Conservation (phyloP, 1,284 basidiomycete genomes). For the Trichosporon coremiiforme region DNA sequence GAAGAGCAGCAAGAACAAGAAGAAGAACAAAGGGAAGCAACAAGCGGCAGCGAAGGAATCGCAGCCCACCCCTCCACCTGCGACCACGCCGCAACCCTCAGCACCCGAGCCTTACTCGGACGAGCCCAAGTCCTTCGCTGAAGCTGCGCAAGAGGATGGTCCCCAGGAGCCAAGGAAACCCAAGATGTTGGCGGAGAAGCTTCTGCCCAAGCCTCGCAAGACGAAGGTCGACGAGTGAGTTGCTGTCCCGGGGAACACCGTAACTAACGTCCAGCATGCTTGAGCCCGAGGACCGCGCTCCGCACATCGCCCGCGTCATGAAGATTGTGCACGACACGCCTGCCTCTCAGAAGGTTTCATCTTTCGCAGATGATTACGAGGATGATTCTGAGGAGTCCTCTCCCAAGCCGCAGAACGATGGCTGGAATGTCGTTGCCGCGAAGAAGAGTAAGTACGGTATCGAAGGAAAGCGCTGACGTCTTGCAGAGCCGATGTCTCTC, state of each 20-base stretch:
- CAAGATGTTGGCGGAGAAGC: constrained; percentile 50
- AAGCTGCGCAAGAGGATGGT: constrained; percentile 11
- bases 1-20: constrained; percentile 21
- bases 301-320: constrained; percentile 49
- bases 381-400: constrained; percentile 25
- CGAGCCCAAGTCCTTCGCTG: constrained; percentile 6
- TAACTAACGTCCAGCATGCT: constrained; percentile 46
- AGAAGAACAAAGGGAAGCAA: constrained; percentile 22
- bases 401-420: constrained; percentile 36
- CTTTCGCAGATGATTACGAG: constrained; percentile 33
- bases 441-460: constrained; percentile 46
- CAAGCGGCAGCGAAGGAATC: neutral
- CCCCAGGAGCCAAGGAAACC: constrained; percentile 31
- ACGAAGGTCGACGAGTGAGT: constrained; percentile 54
- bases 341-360: constrained; percentile 27
- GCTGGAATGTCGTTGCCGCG: constrained; percentile 48
- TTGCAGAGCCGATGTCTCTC: constrained; percentile 43
- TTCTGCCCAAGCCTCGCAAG: constrained; percentile 48
- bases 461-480: constrained; percentile 8
- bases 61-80: neutral
- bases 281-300: constrained; percentile 47
- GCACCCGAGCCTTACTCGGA: neutral
- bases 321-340: constrained; percentile 34
- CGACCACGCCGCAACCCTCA: neutral
- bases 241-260: neutral